These are phyloP conservation scores for Arxiozyma slooffiae DNA, from an alignment of 1,139 yeast species.

Conservation along the genomic window DNA sequence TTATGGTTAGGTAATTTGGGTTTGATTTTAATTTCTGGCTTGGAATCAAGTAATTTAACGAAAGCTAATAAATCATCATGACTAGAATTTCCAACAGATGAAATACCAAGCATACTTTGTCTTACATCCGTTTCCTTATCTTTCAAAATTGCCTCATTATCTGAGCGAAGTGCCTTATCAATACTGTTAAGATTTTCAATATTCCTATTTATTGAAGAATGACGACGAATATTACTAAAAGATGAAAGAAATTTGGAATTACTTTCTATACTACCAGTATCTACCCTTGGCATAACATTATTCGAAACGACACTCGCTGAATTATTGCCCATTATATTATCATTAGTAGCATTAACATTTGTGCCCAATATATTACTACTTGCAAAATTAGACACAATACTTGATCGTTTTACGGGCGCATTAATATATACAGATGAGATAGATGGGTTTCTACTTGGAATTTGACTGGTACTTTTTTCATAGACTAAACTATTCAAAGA, in stretches of 20 bases:
- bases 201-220: constrained; percentile 31
- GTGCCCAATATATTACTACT: neutral
- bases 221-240: constrained; percentile 32
- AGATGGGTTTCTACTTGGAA: constrained; percentile 33
- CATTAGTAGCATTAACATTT: neutral
- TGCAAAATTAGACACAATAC: constrained; percentile 24
- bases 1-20: constrained; percentile 32
- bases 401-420: constrained; percentile 29
- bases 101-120: neutral
- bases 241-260: constrained; percentile 35
- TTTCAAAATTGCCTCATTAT: constrained; percentile 3
- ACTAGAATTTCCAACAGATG: neutral
- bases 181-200: constrained; percentile 20
- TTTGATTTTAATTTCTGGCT: constrained; percentile 48
- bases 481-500: constrained; percentile 45
- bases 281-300: constrained; percentile 12
- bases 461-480: constrained; percentile 15
- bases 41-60: constrained; percentile 69
- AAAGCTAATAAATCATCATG: constrained; percentile 71
- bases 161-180: constrained; percentile 16
- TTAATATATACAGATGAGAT: constrained; percentile 33
- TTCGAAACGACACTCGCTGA: constrained; percentile 8
- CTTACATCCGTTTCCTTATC: neutral
- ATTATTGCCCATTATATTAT: constrained; percentile 9
- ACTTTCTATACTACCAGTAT: constrained; percentile 31